Conservation (phyloP, 2,329 filamentous ascomycete genomes). For the Blumeria graminis region DNA sequence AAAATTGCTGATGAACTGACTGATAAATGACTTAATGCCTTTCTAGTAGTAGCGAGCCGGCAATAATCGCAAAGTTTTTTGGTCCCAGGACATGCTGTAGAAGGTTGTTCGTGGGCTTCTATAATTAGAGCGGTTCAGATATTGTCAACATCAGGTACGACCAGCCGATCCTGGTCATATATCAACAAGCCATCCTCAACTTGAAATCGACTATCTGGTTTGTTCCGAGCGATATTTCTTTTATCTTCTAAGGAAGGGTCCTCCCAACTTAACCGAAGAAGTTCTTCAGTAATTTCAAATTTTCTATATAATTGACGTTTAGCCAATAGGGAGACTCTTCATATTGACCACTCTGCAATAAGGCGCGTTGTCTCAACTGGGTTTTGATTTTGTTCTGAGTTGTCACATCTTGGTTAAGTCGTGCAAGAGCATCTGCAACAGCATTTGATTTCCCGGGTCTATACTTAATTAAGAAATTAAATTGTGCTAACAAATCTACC, state of each 20-base stretch:
- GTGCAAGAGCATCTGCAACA: neutral
- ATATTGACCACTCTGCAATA: neutral
- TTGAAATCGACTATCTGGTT: neutral
- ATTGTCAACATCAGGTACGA: neutral
- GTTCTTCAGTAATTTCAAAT: neutral
- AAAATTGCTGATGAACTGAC: neutral
- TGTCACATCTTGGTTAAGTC: neutral
- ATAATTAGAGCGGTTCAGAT: neutral
- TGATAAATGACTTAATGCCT: neutral
- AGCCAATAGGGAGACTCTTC: neutral
- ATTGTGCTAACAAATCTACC: neutral
- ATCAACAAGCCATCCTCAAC: neutral
- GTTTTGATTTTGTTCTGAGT: neutral
- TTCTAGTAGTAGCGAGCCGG: neutral
- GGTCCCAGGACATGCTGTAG: neutral
- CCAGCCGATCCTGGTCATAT: neutral
- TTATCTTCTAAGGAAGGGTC: neutral
- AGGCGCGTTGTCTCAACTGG: neutral
- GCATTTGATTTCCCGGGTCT: neutral
- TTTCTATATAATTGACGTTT: neutral
- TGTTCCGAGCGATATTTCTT: neutral
- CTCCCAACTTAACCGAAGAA: neutral
- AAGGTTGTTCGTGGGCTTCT: conserved; percentile 1
- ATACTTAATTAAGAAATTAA: neutral
- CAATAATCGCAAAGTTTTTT: conserved; percentile 1